Percentiles rank a stretch among this genome's conserved stretches.
Evolutionary conservation across 2,329 filamentous ascomycete genomes (phyloP).

Genomic region (Pestalotiopsis sp.): DNA sequence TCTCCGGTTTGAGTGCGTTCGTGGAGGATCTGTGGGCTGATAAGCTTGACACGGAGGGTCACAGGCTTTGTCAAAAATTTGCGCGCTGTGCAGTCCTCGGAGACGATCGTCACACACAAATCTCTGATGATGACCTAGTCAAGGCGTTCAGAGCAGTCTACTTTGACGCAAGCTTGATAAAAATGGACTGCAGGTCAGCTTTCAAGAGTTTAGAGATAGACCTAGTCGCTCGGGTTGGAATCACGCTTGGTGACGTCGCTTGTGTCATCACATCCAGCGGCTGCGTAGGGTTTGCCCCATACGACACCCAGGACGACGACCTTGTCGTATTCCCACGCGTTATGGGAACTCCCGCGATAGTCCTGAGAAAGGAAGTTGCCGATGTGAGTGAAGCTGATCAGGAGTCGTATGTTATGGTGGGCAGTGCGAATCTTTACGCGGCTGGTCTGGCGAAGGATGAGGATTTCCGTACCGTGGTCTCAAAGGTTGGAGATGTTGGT

Average conservation of each 20-base stretch:
- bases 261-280: neutral
- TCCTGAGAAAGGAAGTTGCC: neutral
- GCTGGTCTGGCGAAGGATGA: neutral
- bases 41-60: neutral
- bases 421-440: neutral
- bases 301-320: neutral
- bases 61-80: neutral
- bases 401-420: neutral
- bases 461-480: neutral
- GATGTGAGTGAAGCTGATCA: neutral
- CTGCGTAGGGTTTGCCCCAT: neutral
- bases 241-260: neutral
- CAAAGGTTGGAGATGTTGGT: neutral
- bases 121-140: neutral
- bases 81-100: neutral
- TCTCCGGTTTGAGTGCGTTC: neutral
- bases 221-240: neutral
- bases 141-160: neutral
- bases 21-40: neutral
- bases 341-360: neutral
- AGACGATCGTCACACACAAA: neutral
- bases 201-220: too few species aligned
- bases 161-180: neutral
- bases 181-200: too few species aligned
- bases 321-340: neutral